phyloP scores from a whole-genome alignment of 2,329 filamentous ascomycete genomes.

The Fusarium concolor region DNA sequence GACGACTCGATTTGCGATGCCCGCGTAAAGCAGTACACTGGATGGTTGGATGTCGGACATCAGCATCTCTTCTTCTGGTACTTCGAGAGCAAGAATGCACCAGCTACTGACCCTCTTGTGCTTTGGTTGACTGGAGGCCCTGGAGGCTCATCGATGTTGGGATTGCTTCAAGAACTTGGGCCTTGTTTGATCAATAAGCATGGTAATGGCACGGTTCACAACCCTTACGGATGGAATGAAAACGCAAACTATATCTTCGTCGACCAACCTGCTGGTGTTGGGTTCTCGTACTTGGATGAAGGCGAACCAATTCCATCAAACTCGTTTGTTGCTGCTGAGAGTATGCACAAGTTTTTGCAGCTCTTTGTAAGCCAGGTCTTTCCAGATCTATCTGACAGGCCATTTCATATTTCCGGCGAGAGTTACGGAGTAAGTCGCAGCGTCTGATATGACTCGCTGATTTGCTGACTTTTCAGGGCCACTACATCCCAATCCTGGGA shows the following conservation, averaged over 20 bases:
- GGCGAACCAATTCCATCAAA: conserved; percentile 19
- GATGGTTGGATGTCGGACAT: conserved; percentile 29
- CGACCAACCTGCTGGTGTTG: conserved; percentile 38
- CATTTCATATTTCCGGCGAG: conserved; percentile 39
- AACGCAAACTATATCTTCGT: conserved; percentile 42
- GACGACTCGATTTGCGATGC: conserved; percentile 32
- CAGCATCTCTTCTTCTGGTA: conserved; percentile 43
- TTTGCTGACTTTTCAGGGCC: conserved; percentile 3
- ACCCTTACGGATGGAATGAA: conserved; percentile 37
- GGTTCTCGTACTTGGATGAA: conserved; percentile 40
- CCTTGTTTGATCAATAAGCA: conserved; percentile 35
- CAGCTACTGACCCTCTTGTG: conserved; percentile 25
- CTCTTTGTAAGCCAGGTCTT: conserved; percentile 30
- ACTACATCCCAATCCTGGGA: conserved; percentile 38
- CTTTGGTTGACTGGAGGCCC: conserved; percentile 41
- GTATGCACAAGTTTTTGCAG: conserved; percentile 36
- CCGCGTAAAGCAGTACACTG: conserved; percentile 38
- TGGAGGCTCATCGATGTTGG: conserved; percentile 32
- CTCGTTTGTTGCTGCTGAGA: conserved; percentile 35
- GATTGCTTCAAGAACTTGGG: conserved; percentile 34
- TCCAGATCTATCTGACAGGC: conserved; percentile 2
- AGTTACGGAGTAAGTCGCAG: conserved; percentile 25
- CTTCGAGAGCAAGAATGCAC: conserved; percentile 35
- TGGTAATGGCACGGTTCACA: conserved; percentile 20
- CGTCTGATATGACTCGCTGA: fast-evolving